These are phyloP conservation scores for Saccharomyces paradoxus DNA, from an alignment of 805 yeast genomes.

Conservation along the genomic window DNA sequence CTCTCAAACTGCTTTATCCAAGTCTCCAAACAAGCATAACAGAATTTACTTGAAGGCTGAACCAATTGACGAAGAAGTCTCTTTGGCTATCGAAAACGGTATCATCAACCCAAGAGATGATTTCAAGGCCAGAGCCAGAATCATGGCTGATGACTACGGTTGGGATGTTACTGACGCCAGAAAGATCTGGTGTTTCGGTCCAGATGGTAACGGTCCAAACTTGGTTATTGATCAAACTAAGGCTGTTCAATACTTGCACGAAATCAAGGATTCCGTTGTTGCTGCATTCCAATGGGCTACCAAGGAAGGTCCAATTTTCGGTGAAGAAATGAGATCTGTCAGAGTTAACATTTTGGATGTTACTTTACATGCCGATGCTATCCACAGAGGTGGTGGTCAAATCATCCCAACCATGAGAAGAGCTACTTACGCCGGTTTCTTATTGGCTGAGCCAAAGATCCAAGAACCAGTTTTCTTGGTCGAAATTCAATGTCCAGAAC, in stretches of 20 bases:
- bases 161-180: slow-evolving; percentile 99
- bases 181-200: slow-evolving; percentile 99
- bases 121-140: slow-evolving; percentile 96
- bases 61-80: slow-evolving; percentile 88
- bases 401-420: slow-evolving; percentile 99
- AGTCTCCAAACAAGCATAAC: slow-evolving; percentile 99
- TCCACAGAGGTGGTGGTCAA: slow-evolving; percentile 99
- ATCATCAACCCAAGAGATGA: slow-evolving; percentile 89
- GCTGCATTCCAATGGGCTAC: slow-evolving; percentile 99
- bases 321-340: slow-evolving; percentile 90
- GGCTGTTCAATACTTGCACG: slow-evolving; percentile 97
- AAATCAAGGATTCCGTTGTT: slow-evolving; percentile 97
- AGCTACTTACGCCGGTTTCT: slow-evolving; percentile 94
- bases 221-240: slow-evolving; percentile 97
- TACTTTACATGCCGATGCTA: slow-evolving; percentile 98
- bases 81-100: slow-evolving; percentile 87
- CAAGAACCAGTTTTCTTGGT: slow-evolving; percentile 98
- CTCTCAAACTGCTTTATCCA: slow-evolving; percentile 88
- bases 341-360: slow-evolving; percentile 97
- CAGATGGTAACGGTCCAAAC: slow-evolving; percentile 98
- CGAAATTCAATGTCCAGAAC: slow-evolving; percentile 98
- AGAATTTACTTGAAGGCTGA: slow-evolving; percentile 95
- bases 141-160: slow-evolving; percentile 95
- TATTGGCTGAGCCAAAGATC: slow-evolving; percentile 95
- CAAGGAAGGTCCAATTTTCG: slow-evolving; percentile 96